These are phyloP conservation scores for Pinus taeda DNA, from an alignment of 75 land plant genomes.

Conservation along the genomic window DNA sequence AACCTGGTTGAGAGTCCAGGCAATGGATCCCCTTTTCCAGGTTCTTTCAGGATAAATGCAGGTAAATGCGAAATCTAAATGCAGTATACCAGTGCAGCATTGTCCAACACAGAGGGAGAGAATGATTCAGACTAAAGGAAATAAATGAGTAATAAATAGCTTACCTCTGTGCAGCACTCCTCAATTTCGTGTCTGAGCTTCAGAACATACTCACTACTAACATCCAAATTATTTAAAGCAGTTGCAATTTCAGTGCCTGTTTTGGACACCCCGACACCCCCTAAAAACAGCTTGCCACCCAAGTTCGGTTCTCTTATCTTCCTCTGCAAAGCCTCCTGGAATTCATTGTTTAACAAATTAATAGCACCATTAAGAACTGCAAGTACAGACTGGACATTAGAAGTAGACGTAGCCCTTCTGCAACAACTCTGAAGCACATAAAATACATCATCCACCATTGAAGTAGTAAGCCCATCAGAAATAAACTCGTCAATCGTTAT, in stretches of 20 bases:
- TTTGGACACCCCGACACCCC: constrained; percentile 67
- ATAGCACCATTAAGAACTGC: constrained; percentile 60
- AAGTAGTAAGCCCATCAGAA: constrained; percentile 75
- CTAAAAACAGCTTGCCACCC: constrained; percentile 67
- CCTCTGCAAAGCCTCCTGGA: constrained; percentile 75
- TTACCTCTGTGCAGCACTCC: constrained; percentile 83
- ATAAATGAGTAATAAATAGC: constrained; percentile 1
- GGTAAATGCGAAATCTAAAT: background rate
- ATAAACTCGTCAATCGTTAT: constrained; percentile 84
- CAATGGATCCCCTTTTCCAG: background rate
- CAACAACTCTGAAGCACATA: constrained; percentile 87
- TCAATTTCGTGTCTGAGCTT: constrained; percentile 86
- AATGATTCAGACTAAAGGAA: background rate
- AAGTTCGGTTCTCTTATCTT: constrained; percentile 80
- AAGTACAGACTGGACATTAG: constrained; percentile 70
- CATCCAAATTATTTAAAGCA: constrained; percentile 71
- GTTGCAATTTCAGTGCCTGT: constrained; percentile 87
- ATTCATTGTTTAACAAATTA: constrained; percentile 76
- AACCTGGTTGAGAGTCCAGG: background rate
- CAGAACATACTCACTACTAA: constrained; percentile 65
- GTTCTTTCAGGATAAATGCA: background rate
- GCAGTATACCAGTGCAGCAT: background rate
- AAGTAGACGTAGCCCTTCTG: constrained; percentile 77
- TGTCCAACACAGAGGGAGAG: background rate
- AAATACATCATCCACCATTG: constrained; percentile 96